Evolutionary conservation across 805 yeast genomes (phyloP), one percentile per base, ranked within the genome.

Genomic region (Wickerhamiella lipophila): DNA sequence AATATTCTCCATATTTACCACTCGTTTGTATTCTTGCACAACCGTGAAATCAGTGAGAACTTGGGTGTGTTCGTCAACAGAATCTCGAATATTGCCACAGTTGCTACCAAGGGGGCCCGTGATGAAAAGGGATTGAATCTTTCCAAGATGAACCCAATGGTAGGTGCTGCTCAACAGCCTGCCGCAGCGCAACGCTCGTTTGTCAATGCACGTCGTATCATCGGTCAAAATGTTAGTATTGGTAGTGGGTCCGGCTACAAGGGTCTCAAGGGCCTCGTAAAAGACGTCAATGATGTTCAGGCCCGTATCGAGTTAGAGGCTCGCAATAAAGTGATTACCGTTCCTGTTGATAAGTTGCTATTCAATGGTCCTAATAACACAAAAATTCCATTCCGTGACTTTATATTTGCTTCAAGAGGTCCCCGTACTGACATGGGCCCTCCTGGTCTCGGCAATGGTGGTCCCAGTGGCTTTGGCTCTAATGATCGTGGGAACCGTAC

Each of bases 221-320:
- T 92, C 32, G 83, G 85, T 56, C 86, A 85, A 60, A 81, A 82
- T 51, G 96, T 92, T 19, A 77, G 86, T 55, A 83, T 92, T 44
- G 77, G 84, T 34, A 79, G 83, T 60, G 86, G 96, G n/a, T 92
- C 94, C 26, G 78, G 77, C 43, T 86, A 89, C 64, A 92, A 92
- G 68, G 97, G 98, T 42, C 78, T 86, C 56, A 79, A 81, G 68
- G 98, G 98, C 63, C 83, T 85, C 55, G 85, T 92, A 39, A 82
- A 83, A 56, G 97, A 92, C 62, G 86, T 95, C 8, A 92, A 86
- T 58, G 98, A 94, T 53, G 82, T 82, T 12, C 76, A 75, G 56
- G 97, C 96, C 1, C 76, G 96, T 52, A 84, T 92, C 40, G 98
- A 92, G 67, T 73, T 92, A 55, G 97, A 92, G 64, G 84, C 96